A percentile compares a stretch with the other conserved stretches of the same genome.
Conservation (phyloP, 768 basidiomycete species). For the Lactarius hatsudake region DNA sequence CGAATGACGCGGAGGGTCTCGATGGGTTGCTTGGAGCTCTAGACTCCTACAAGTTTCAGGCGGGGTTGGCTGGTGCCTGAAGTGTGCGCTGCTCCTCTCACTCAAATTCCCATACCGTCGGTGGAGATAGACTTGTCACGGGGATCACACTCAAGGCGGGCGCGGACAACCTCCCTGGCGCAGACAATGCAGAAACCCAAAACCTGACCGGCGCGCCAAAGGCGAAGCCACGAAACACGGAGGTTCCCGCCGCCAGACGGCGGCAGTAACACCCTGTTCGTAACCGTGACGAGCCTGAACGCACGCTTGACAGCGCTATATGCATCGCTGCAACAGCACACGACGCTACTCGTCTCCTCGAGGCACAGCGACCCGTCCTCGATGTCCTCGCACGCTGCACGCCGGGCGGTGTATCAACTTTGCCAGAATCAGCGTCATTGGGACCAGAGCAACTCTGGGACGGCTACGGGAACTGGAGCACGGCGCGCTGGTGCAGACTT, state of each 20-base stretch:
- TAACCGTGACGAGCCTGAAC: conserved; percentile 49
- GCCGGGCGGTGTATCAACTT: conserved; percentile 8
- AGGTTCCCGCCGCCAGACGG: conserved; percentile 11
- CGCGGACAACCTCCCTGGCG: no score
- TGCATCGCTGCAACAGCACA: conserved; percentile 66
- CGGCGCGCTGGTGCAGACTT: conserved; percentile 56
- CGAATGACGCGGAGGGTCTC: conserved; percentile 38
- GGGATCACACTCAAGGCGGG: conserved; percentile 59
- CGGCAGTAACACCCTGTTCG: neutral
- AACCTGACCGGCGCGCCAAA: neutral
- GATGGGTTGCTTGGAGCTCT: conserved; percentile 60
- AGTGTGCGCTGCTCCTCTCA: conserved; percentile 55
- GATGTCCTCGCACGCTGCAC: conserved; percentile 57
- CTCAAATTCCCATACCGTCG: neutral
- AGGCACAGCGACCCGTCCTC: conserved; percentile 85
- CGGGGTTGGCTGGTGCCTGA: conserved; percentile 68
- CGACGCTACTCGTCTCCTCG: conserved; percentile 81
- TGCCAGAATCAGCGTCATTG: conserved; percentile 69
- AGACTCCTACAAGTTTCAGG: conserved; percentile 77
- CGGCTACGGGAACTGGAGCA: conserved; percentile 45
- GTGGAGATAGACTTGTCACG: conserved; percentile 28
- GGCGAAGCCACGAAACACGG: conserved; percentile 11
- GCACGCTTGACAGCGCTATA: conserved; percentile 56
- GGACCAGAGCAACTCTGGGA: conserved; percentile 45
- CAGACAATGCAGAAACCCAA: conserved; percentile 24